A percentile compares a stretch with the other conserved stretches of the same genome.
These are phyloP conservation scores for Colletotrichum sp. DNA, from an alignment of 2,329 filamentous ascomycete species.

Conservation along the genomic window DNA sequence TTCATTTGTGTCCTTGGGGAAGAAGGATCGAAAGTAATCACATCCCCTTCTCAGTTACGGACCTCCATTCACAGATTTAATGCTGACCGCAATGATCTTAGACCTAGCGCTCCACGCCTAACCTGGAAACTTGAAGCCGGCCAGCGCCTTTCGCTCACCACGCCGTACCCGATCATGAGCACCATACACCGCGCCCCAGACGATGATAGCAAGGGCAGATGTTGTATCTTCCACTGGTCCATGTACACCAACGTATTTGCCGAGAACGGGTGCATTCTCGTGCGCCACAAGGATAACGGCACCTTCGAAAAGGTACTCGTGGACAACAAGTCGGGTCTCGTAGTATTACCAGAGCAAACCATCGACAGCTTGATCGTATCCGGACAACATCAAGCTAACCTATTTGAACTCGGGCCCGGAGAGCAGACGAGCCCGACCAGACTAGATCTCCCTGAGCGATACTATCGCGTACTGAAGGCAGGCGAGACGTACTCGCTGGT, in stretches of 20 bases:
- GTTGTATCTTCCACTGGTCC: neutral
- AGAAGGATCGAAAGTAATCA: neutral
- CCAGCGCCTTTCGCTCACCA: neutral
- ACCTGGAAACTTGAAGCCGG: neutral
- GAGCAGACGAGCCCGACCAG: neutral
- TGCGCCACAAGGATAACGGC: neutral
- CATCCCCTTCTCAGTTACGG: neutral
- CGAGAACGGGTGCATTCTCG: neutral
- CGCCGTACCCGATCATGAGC: neutral
- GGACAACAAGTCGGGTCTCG: neutral
- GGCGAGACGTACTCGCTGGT: neutral
- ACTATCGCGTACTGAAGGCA: neutral
- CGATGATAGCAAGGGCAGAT: neutral
- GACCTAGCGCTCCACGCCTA: neutral
- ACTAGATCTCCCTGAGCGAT: neutral
- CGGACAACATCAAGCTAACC: neutral
- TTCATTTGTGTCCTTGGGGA: neutral
- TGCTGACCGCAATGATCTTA: neutral
- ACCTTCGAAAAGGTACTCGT: neutral
- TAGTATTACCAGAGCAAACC: neutral
- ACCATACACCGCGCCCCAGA: neutral
- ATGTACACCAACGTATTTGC: neutral
- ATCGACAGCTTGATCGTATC: neutral
- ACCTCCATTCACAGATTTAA: neutral
- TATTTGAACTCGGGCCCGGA: neutral